Conservation (phyloP, 768 basidiomycete species). For the Mycena rosella region DNA sequence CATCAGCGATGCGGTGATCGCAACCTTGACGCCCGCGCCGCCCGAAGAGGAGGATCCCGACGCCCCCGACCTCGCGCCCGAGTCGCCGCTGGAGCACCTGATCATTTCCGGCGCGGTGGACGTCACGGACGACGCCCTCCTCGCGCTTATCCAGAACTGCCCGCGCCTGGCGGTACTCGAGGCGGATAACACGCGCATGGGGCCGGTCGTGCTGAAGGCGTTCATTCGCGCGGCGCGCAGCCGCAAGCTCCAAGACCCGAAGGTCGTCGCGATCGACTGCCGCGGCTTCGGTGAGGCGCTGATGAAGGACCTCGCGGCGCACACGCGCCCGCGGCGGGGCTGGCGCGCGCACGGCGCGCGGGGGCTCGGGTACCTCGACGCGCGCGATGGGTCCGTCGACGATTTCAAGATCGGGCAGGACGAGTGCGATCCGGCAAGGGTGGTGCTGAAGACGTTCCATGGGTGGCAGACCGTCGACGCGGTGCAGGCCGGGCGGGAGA, state of each 20-base stretch:
- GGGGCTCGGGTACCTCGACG: constrained; percentile 78
- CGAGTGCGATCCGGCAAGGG: constrained; percentile 80
- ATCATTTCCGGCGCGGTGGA: constrained; percentile 75
- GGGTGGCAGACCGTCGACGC: constrained; percentile 90
- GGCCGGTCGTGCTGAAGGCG: constrained; percentile 69
- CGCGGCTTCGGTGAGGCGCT: constrained; percentile 72
- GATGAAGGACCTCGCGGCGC: constrained; percentile 69
- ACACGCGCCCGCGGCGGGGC: constrained; percentile 77
- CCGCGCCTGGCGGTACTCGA: constrained; percentile 74
- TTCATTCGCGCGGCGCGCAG: constrained; percentile 71
- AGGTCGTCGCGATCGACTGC: constrained; percentile 82
- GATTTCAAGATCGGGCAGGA: constrained; percentile 79
- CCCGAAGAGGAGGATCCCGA: constrained; percentile 30
- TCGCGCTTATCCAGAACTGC: constrained; percentile 74
- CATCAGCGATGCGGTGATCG: constrained; percentile 80
- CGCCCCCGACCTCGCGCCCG: constrained; percentile 57
- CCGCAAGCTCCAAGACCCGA: constrained; percentile 63
- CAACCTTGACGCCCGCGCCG: constrained; percentile 66
- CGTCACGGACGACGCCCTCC: constrained; percentile 74
- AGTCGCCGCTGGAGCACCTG: constrained; percentile 79
- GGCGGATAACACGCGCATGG: constrained; percentile 84
- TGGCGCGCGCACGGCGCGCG: constrained; percentile 83
- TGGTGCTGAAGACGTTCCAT: constrained; percentile 88
- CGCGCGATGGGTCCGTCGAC: constrained; percentile 71
- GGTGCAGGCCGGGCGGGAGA: constrained; percentile 75